These are phyloP conservation scores for Acanthochlamys bracteata DNA, from an alignment of 106 monocot species.

Conservation along the genomic window DNA sequence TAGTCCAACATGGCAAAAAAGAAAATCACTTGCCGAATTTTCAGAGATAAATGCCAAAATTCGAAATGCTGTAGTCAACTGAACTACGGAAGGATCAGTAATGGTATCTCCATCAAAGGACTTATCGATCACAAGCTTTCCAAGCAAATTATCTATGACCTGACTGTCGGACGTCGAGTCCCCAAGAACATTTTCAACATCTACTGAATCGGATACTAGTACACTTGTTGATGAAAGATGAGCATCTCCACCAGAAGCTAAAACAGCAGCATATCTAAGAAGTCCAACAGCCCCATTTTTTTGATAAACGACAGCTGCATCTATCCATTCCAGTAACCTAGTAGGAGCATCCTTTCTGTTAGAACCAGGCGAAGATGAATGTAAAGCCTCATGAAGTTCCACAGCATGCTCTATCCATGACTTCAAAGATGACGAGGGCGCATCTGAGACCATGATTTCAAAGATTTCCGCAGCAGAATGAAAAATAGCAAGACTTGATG, in stretches of 20 bases:
- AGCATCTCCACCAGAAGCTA: constrained; percentile 98
- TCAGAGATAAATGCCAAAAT: constrained; percentile 90
- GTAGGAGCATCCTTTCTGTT: constrained; percentile 93
- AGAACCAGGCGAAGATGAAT: constrained; percentile 83
- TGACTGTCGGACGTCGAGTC: constrained; percentile 66
- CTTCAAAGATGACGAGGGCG: constrained; percentile 64
- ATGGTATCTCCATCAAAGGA: constrained; percentile 74
- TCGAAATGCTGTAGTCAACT: constrained; percentile 77
- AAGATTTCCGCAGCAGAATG: constrained; percentile 89
- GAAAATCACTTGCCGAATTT: constrained; percentile 46
- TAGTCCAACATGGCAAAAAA: neutral
- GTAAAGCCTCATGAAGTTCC: constrained; percentile 90
- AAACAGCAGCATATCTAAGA: constrained; percentile 87
- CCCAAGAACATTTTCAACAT: constrained; percentile 82
- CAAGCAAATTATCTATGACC: constrained; percentile 80
- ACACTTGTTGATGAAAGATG: constrained; percentile 71
- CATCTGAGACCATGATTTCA: constrained; percentile 90
- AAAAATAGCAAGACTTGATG: constrained; percentile 64
- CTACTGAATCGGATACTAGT: constrained; percentile 84
- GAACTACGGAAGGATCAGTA: constrained; percentile 62
- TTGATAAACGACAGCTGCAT: constrained; percentile 93
- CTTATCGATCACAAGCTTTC: constrained; percentile 90
- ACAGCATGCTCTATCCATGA: constrained; percentile 87
- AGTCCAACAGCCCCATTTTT: constrained; percentile 87
- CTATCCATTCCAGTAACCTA: constrained; percentile 95